Evolutionary conservation across 2,329 filamentous ascomycete genomes (phyloP).

Genomic region (Colletotrichum abscissum): DNA sequence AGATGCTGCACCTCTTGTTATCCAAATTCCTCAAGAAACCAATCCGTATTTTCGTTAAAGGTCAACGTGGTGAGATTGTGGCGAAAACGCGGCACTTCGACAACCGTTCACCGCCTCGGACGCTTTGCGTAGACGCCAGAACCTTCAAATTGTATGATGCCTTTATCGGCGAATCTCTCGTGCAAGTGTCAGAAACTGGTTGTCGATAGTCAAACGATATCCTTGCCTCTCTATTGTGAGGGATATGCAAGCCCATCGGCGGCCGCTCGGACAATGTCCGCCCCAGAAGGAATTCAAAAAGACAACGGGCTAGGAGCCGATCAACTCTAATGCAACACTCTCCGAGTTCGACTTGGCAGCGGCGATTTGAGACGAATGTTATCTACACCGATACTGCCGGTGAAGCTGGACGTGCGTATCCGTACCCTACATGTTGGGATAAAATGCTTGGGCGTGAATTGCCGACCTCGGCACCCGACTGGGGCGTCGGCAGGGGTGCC

Average conservation of each 20-base stretch:
- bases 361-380: background rate
- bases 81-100: background rate
- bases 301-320: too few relatives aligned
- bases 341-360: background rate
- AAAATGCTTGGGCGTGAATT: background rate
- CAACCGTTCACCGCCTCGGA: background rate
- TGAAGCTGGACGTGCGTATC: background rate
- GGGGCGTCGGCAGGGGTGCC: background rate
- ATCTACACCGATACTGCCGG: background rate
- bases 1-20: background rate
- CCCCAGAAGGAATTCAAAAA: background rate
- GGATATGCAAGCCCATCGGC: background rate
- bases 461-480: background rate
- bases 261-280: background rate
- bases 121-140: too few relatives aligned
- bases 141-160: too few relatives aligned
- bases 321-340: background rate
- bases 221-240: background rate
- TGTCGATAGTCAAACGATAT: background rate
- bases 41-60: background rate
- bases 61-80: background rate
- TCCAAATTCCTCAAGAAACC: background rate
- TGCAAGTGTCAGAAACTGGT: too few relatives aligned
- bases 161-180: too few relatives aligned
- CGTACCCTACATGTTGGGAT: background rate